phyloP scores from a whole-genome alignment of 306 rosid genomes.

The Cotoneaster glaucophyllus region DNA sequence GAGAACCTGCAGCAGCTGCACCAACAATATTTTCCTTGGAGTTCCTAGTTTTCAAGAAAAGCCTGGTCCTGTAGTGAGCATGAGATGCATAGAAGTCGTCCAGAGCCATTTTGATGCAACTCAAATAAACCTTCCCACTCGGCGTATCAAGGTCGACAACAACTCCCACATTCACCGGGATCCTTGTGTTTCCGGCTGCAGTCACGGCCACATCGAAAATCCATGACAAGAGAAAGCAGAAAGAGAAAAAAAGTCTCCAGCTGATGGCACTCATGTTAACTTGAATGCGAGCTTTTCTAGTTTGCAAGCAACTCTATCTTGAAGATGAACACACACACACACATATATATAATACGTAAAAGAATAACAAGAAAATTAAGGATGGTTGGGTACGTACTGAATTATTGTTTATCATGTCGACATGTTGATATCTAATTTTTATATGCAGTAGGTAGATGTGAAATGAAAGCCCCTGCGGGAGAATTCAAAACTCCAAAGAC shows the following conservation, averaged over 20 bases:
- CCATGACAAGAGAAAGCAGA: background rate
- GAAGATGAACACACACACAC: too few relatives aligned
- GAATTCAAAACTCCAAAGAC: too few relatives aligned
- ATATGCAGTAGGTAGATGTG: too few relatives aligned
- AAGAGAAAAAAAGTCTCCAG: background rate
- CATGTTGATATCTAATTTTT: too few relatives aligned
- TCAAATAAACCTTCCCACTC: background rate
- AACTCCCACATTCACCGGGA: constrained; percentile 8
- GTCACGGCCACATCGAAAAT: background rate
- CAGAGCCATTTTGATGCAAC: background rate
- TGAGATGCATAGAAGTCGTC: background rate
- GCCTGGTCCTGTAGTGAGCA: background rate
- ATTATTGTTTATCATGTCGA: too few relatives aligned
- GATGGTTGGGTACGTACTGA: too few relatives aligned
- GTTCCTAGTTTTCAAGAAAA: background rate
- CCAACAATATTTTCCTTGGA: background rate
- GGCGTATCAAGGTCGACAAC: background rate
- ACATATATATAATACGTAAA: too few relatives aligned
- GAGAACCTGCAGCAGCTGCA: constrained; percentile 15
- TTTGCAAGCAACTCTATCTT: too few relatives aligned
- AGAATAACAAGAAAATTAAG: too few relatives aligned
- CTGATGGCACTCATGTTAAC: too few relatives aligned
- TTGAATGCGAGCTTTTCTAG: too few relatives aligned
- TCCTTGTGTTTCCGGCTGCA: background rate
- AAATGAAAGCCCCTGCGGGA: too few relatives aligned